These are phyloP conservation scores for Rhododendron griersonianum DNA, from an alignment of 148 eudicot genomes.

Conservation along the genomic window DNA sequence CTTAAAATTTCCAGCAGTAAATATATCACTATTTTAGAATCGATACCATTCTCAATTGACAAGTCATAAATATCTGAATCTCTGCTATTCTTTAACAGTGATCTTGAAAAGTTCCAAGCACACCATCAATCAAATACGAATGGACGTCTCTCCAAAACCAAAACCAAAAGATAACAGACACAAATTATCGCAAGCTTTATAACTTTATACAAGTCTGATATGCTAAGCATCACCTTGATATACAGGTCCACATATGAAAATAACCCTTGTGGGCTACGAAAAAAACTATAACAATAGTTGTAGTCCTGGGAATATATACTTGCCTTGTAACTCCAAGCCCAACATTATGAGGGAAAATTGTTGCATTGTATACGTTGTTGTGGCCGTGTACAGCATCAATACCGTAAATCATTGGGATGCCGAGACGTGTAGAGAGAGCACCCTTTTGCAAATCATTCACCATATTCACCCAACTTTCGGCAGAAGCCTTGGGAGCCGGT, in stretches of 20 bases:
- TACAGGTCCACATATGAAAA: background rate
- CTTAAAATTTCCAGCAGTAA: background rate
- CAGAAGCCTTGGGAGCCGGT: constrained; percentile 13
- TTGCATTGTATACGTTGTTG: constrained; percentile 16
- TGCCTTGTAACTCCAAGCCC: constrained; percentile 20
- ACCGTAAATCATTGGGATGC: constrained; percentile 20
- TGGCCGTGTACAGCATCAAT: constrained; percentile 19
- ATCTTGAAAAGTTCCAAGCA: background rate
- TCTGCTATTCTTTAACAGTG: background rate
- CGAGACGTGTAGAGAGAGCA: constrained; percentile 16
- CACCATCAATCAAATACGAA: background rate
- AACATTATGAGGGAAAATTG: constrained; percentile 19
- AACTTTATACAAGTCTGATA: background rate
- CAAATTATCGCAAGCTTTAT: background rate
- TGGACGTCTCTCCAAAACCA: background rate
- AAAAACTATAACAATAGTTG: background rate
- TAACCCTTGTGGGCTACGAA: background rate
- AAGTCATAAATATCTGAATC: background rate
- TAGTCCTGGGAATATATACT: constrained; percentile 5
- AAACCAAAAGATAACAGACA: background rate
- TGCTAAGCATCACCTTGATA: background rate
- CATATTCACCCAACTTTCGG: constrained; percentile 11
- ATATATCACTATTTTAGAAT: background rate
- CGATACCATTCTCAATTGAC: background rate
- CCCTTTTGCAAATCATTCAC: constrained; percentile 17